Evolutionary conservation across 257 asterid species (phyloP).

Genomic region (Striga asiatica): DNA sequence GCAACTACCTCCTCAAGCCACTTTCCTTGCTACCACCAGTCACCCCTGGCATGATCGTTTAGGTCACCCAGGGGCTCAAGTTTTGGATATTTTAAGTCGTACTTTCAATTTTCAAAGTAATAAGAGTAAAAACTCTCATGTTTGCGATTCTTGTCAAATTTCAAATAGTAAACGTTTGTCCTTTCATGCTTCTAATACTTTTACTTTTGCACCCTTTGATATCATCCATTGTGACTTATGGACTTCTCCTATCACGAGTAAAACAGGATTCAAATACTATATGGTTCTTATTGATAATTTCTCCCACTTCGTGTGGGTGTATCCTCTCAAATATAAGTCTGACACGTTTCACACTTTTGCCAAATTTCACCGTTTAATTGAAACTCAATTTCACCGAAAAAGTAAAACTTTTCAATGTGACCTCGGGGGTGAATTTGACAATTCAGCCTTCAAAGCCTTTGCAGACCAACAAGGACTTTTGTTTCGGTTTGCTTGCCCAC

Average conservation of each 20-base stretch:
- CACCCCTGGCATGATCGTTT: neutral
- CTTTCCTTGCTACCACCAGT: no score
- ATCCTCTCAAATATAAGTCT: no score
- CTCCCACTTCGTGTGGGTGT: neutral
- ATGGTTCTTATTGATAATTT: neutral
- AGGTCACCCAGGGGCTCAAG: neutral
- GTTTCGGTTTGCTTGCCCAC: neutral
- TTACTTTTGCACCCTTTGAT: neutral
- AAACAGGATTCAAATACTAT: neutral
- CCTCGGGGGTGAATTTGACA: neutral
- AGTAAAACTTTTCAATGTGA: no score
- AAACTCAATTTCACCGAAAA: no score
- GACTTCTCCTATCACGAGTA: neutral
- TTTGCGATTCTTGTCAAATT: neutral
- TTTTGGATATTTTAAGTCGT: neutral
- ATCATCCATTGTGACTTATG: neutral
- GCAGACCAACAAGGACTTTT: neutral
- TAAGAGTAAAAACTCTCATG: neutral
- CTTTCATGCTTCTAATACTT: neutral
- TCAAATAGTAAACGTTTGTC: neutral
- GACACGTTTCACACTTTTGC: no score
- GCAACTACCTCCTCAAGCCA: neutral
- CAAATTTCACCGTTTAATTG: no score
- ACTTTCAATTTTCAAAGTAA: neutral
- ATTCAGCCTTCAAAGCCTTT: neutral